Conservation (phyloP, 352 stramenopile genomes). For the Globisporangium parvum region DNA sequence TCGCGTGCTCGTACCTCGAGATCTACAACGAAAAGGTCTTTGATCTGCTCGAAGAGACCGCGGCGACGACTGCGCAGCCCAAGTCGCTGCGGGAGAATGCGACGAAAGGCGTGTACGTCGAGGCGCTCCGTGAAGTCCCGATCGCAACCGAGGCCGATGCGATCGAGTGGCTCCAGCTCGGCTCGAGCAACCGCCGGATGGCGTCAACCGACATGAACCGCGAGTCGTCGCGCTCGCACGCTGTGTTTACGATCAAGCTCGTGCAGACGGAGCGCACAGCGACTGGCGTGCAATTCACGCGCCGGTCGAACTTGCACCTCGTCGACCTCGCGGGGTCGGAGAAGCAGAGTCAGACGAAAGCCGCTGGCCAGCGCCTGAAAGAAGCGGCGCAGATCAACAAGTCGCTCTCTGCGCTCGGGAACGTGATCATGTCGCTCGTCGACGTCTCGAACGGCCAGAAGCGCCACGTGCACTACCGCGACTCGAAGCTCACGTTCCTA, state of each 20-base stretch:
- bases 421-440: constrained; percentile 87
- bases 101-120: constrained; percentile 76
- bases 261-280: constrained; percentile 73
- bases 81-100: constrained; percentile 76
- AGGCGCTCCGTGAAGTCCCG: constrained; percentile 59
- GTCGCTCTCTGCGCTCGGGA: constrained; percentile 79
- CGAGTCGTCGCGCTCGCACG: constrained; percentile 94
- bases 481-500: constrained; percentile 83
- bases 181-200: constrained; percentile 88
- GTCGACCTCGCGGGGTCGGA: constrained; percentile 87
- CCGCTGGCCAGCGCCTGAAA: constrained; percentile 76
- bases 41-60: constrained; percentile 70
- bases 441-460: constrained; percentile 80
- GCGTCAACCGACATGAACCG: constrained; percentile 97
- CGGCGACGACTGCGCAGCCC: constrained; percentile 33
- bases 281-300: constrained; percentile 48
- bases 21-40: constrained; percentile 91
- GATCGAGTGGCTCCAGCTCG: constrained; percentile 67
- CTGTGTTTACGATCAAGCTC: constrained; percentile 96
- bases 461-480: constrained; percentile 78
- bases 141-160: constrained; percentile 61
- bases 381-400: constrained; percentile 90
- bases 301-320: constrained; percentile 75
- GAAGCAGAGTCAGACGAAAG: constrained; percentile 80
- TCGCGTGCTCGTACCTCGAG: constrained; percentile 82